Conservation (phyloP, 495 filamentous ascomycete species). For the Chaetomium cochliodes region DNA sequence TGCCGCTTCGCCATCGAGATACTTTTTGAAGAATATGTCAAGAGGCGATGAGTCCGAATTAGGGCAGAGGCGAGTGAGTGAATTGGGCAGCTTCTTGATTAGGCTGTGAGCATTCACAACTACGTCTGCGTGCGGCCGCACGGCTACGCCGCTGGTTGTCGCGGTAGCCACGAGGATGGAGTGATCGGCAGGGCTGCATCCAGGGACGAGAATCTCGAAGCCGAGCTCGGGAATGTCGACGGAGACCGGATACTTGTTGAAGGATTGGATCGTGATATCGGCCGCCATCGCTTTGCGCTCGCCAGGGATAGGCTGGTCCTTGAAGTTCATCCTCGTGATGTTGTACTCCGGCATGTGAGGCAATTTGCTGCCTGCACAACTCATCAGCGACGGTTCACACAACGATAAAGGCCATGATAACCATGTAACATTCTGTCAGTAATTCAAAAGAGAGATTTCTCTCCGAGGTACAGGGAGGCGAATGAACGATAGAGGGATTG, state of each 20-base stretch:
- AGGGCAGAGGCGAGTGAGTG: constrained; percentile 70
- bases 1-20: constrained; percentile 72
- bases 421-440: constrained; percentile 4
- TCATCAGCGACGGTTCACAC: constrained; percentile 33
- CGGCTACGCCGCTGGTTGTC: constrained; percentile 60
- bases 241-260: constrained; percentile 72
- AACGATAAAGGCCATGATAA: background rate
- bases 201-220: constrained; percentile 80
- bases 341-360: constrained; percentile 75
- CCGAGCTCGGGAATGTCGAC: constrained; percentile 73
- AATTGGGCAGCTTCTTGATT: constrained; percentile 66
- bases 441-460: constrained; percentile 45
- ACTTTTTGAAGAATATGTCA: constrained; percentile 76
- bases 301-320: constrained; percentile 57
- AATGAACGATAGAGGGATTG: constrained; percentile 60
- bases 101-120: constrained; percentile 66
- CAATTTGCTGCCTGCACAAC: constrained; percentile 57
- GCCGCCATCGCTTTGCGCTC: constrained; percentile 66
- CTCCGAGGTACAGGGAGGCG: constrained; percentile 51
- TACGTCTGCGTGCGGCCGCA: constrained; percentile 64
- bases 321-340: constrained; percentile 71
- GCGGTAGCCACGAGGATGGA: constrained; percentile 66
- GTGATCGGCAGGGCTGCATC: constrained; percentile 68
- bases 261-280: constrained; percentile 66
- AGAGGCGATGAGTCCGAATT: constrained; percentile 73